Evolutionary conservation across 2,329 filamentous ascomycete species (phyloP).

Genomic region (Talaromyces sp.): DNA sequence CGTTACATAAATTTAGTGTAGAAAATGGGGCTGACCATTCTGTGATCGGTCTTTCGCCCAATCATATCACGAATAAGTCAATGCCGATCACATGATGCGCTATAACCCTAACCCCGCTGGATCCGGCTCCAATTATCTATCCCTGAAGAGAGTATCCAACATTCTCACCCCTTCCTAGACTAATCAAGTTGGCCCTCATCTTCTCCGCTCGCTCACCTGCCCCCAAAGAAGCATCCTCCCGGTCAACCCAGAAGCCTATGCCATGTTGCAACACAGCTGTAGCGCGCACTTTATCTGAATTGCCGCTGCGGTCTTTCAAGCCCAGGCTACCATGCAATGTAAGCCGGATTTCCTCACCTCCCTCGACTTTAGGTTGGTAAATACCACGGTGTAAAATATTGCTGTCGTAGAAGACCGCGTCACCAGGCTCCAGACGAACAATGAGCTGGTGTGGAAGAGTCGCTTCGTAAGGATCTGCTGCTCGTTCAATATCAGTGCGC

Average conservation of each 20-base stretch:
- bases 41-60: background rate
- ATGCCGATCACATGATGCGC: background rate
- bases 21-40: background rate
- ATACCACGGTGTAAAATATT: slow-evolving; percentile 65
- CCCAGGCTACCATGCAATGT: slow-evolving; percentile 45
- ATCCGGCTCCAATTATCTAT: background rate
- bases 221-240: slow-evolving; percentile 40
- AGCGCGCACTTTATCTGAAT: slow-evolving; percentile 35
- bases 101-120: background rate
- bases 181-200: slow-evolving; percentile 44
- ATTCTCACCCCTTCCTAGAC: slow-evolving; percentile 44
- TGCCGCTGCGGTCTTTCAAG: slow-evolving; percentile 29
- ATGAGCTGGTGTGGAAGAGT: slow-evolving; percentile 61
- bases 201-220: slow-evolving; percentile 38
- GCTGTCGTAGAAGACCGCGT: slow-evolving; percentile 85
- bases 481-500: slow-evolving; percentile 66
- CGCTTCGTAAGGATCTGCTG: slow-evolving; percentile 62
- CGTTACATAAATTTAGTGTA: slow-evolving; percentile 10
- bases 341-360: slow-evolving; percentile 36
- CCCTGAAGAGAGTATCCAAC: slow-evolving; percentile 33
- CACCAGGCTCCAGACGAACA: slow-evolving; percentile 67
- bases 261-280: slow-evolving; percentile 46
- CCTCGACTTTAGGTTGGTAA: slow-evolving; percentile 38
- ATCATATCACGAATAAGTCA: background rate
- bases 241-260: slow-evolving; percentile 43